Base-by-base conservation (phyloP, 805 yeast genomes). In the Saccharomycopsis guyanensis region DNA sequence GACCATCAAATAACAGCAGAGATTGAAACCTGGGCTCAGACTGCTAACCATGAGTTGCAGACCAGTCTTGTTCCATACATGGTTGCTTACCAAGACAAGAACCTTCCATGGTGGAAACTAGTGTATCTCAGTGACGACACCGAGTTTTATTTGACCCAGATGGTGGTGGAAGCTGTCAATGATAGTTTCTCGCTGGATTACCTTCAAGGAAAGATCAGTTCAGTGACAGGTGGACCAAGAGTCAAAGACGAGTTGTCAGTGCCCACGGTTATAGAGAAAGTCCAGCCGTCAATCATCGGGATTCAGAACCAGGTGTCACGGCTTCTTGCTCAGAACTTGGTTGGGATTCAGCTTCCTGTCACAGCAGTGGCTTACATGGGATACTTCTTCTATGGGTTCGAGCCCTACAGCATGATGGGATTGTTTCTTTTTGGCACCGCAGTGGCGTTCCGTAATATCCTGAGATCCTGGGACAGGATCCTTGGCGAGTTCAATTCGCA, bases 311-410 rank as follows among this genome's bases (percentile, higher is more conserved):
- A 39, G 19, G 40, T 38, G 16, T 32, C 42, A 3, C 29, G 45
- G 13, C 10, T 39, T n/a, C 39, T 50, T 27, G 39, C 42, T 6
- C 44, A 47, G 5, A 47, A 50, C 31, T 18, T 50, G 4, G 19
- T 43, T 32, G 53, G 53, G 3, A 42, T 50, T 4, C 44, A 47
- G 36, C 29, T 45, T 16, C 53, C 53, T 3, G 51, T 45, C 13
- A 40, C 36, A 1, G 8, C 38, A 24, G 16, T 50, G 15, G 25
- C 37, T 37, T 13, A 41, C 40, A 23, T 46, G 16, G 53, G 51
- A 20, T 45, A 37, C 29, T 33, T 15, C 4, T 20, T 50, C 13
- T 50, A 50, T 22, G 53, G 51, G n/a, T 40, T 40, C 33, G 52
- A 47, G 23, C 8, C 31, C 1, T 47, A 47, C 35, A 38, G 39